Conservation (phyloP, 352 stramenopile genomes). For the Lagenidium sp. region DNA sequence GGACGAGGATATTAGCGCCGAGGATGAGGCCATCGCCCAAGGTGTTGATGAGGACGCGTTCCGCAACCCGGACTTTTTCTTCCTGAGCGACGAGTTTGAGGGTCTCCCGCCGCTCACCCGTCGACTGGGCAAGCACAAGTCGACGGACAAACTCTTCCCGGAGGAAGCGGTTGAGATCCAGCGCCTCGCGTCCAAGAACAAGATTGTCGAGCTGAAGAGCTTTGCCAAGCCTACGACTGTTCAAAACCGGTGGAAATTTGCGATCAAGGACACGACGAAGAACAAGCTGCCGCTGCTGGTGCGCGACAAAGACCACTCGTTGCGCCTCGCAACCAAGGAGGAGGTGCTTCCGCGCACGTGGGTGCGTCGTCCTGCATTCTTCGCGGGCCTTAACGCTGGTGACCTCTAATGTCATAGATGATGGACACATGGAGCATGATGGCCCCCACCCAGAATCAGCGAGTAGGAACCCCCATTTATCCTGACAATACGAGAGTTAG, state of each 20-base stretch:
- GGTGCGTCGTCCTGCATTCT: constrained; percentile 68
- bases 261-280: constrained; percentile 77
- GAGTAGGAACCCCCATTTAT: no score
- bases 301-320: constrained; percentile 34
- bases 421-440: constrained; percentile 12
- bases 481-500: no score
- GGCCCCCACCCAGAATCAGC: constrained; percentile 1
- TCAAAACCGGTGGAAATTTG: constrained; percentile 62
- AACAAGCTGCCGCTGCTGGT: constrained; percentile 72
- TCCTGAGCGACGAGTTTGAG: constrained; percentile 78
- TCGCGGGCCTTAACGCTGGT: constrained; percentile 46
- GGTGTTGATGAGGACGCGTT: constrained; percentile 60
- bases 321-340: constrained; percentile 64
- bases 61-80: constrained; percentile 83
- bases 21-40: constrained; percentile 46
- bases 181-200: constrained; percentile 62
- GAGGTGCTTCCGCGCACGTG: constrained; percentile 75
- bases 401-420: no score
- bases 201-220: constrained; percentile 58
- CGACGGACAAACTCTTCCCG: constrained; percentile 75
- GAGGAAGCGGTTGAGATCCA: constrained; percentile 70
- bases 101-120: constrained; percentile 68
- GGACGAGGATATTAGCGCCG: constrained; percentile 39
- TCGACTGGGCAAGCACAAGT: constrained; percentile 71
- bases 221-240: constrained; percentile 60